Conservation (phyloP, 176 grass and related monocot genomes). For the Phragmites australis region DNA sequence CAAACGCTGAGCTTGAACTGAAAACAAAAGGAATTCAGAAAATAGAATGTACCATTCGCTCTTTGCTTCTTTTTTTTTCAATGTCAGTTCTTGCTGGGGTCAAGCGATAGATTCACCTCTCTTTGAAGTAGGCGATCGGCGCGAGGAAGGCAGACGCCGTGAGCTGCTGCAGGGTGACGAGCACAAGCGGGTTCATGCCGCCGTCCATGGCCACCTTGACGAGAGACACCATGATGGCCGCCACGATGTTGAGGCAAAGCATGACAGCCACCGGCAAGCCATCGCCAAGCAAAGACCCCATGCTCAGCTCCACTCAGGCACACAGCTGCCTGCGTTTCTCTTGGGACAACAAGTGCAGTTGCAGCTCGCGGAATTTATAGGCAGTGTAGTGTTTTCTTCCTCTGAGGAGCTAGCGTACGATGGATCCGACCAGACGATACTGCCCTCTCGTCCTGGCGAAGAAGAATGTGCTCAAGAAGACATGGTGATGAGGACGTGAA, state of each 20-base stretch:
- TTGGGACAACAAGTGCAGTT: neutral
- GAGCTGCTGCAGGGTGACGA: slow-evolving; percentile 78
- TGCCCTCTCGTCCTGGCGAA: too few relatives aligned
- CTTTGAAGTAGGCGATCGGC: slow-evolving; percentile 64
- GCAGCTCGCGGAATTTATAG: neutral
- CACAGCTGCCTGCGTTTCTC: too few relatives aligned
- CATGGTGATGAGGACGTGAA: too few relatives aligned
- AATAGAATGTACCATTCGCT: neutral
- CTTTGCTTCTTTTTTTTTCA: neutral
- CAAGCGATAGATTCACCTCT: slow-evolving; percentile 43
- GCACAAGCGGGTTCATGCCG: slow-evolving; percentile 70
- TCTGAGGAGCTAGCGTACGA: too few relatives aligned
- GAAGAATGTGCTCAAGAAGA: too few relatives aligned
- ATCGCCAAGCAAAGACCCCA: slow-evolving; percentile 37
- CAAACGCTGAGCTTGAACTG: too few relatives aligned
- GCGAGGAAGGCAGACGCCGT: slow-evolving; percentile 61
- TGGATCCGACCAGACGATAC: too few relatives aligned
- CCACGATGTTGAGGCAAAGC: slow-evolving; percentile 50
- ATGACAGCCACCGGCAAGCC: slow-evolving; percentile 52
- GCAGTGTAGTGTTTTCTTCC: neutral
- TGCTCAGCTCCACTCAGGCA: neutral
- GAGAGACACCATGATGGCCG: slow-evolving; percentile 63
- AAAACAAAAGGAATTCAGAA: neutral
- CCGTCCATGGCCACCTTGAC: slow-evolving; percentile 69
- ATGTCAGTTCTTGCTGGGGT: too few relatives aligned